Base-by-base conservation (phyloP, 306 rosid species). In the Leucaena leucocephala region DNA sequence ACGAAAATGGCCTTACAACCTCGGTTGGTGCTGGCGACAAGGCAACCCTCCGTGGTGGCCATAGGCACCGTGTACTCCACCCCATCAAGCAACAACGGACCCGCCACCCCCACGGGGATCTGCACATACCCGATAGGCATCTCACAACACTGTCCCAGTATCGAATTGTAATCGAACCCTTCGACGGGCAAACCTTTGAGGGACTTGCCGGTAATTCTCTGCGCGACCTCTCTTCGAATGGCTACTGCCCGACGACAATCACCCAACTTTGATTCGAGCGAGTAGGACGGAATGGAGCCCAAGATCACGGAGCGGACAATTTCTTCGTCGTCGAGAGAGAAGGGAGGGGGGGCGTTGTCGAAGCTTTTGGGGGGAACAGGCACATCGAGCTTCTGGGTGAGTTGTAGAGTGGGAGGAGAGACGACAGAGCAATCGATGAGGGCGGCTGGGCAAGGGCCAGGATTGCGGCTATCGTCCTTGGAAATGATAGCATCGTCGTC, bases 111-210 rank as follows among this genome's bases (percentile, higher is more conserved):
- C 13, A 94, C 97, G 6, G 98, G 98, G 74, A 94, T 86, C 78
- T 91, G 97, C 2, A 94, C 66, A 34, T 82, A 92, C 1, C 98
- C 98, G 2, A 94, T 69, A 17, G 98, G 98, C 97, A 92, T 91
- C 77, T 94, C 98, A 11, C 97, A 94, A 84, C 98, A 94, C 91
- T 94, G 97, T 0, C 97, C 98, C 71, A 92, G 57, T 21, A 94
- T 91, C 1, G 98, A 84, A 1, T 81, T 94, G 52, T 92, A 94
- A 76, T 94, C 89, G 52, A 92, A 91, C 4, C 94, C 93, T 16
- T 91, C 95, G 16, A 88, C 46, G 0, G 98, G 97, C 22, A 94
- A 59, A 14, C 91, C 97, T 4, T 72, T 22, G 0, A 94, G 82
- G 5, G 92, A 91, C 78, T 76, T 87, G 3, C 92, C 85, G 0